These are phyloP conservation scores for Jaapia argillacea DNA, from an alignment of 768 basidiomycete genomes.

Conservation along the genomic window DNA sequence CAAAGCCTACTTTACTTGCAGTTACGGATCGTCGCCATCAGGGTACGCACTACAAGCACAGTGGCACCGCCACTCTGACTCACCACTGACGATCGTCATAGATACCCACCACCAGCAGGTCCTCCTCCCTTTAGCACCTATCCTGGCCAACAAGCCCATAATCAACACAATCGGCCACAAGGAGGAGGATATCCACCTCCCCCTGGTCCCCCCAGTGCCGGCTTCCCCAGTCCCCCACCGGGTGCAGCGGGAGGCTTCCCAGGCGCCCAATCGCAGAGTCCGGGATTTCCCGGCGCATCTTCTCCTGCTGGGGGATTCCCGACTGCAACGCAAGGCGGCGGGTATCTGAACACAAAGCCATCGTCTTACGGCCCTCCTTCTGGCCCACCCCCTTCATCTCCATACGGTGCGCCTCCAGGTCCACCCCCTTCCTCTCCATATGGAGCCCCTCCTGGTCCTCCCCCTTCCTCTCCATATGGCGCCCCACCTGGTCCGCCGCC, in stretches of 20 bases:
- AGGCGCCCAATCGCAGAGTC: too few relatives aligned
- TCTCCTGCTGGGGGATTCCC: too few relatives aligned
- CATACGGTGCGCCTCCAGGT: conserved; percentile 11
- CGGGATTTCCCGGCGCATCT: too few relatives aligned
- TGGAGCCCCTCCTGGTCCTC: neutral
- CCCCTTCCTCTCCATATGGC: conserved; percentile 3
- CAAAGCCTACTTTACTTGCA: conserved; percentile 2
- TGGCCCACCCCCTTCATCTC: conserved; percentile 11
- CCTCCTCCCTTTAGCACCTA: neutral
- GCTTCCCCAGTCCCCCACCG: too few relatives aligned
- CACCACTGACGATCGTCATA: neutral
- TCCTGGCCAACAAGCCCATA: neutral
- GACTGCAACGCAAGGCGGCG: too few relatives aligned
- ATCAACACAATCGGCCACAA: too few relatives aligned
- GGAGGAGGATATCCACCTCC: too few relatives aligned
- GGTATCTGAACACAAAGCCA: too few relatives aligned
- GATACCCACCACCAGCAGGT: neutral
- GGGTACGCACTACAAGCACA: conserved; percentile 7
- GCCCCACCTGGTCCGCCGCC: conserved; percentile 5
- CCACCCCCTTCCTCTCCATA: conserved; percentile 8
- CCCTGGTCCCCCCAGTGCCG: too few relatives aligned
- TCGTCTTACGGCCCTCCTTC: conserved; percentile 13
- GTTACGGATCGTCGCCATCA: conserved; percentile 3
- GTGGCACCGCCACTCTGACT: neutral
- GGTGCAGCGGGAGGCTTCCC: too few relatives aligned